Evolutionary conservation across 2,329 filamentous ascomycete genomes (phyloP).

Genomic region (Alternaria viburni): DNA sequence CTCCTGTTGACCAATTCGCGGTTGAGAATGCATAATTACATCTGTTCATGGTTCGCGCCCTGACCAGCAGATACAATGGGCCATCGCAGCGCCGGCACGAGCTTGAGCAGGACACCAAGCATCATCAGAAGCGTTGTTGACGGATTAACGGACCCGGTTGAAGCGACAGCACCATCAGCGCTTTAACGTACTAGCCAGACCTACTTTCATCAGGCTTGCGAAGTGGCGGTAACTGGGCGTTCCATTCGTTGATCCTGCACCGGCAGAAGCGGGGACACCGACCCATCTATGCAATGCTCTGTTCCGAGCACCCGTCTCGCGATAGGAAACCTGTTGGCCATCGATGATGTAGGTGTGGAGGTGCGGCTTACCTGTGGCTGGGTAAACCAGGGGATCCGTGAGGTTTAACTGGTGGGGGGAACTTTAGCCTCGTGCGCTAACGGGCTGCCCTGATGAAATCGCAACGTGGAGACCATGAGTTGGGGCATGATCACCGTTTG

Average conservation of each 20-base stretch:
- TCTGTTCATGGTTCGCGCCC: not conserved
- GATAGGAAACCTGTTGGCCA: constrained; percentile 1
- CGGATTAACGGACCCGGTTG: not conserved
- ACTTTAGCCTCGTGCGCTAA: not conserved
- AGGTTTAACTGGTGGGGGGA: not conserved
- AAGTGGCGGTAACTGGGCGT: not conserved
- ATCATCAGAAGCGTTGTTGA: constrained; percentile 3
- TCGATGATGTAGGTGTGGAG: constrained; percentile 6
- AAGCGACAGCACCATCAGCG: not conserved
- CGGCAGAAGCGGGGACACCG: not conserved
- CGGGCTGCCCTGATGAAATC: not conserved
- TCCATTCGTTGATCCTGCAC: not conserved
- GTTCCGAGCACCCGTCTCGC: constrained; percentile 2
- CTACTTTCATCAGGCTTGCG: not conserved
- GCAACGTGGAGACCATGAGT: not conserved
- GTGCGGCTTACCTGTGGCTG: constrained; percentile 1
- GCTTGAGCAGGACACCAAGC: constrained; percentile 6
- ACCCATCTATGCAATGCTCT: not conserved
- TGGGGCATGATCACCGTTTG: not conserved
- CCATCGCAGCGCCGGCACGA: constrained; percentile 8
- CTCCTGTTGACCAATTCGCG: not conserved
- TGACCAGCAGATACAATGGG: not conserved
- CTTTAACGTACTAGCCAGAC: not conserved
- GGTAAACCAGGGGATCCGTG: not conserved
- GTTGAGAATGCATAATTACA: constrained; percentile 1